Evolutionary conservation across 1,284 basidiomycete genomes (phyloP).

Genomic region (Coniferiporia sulphurascens): DNA sequence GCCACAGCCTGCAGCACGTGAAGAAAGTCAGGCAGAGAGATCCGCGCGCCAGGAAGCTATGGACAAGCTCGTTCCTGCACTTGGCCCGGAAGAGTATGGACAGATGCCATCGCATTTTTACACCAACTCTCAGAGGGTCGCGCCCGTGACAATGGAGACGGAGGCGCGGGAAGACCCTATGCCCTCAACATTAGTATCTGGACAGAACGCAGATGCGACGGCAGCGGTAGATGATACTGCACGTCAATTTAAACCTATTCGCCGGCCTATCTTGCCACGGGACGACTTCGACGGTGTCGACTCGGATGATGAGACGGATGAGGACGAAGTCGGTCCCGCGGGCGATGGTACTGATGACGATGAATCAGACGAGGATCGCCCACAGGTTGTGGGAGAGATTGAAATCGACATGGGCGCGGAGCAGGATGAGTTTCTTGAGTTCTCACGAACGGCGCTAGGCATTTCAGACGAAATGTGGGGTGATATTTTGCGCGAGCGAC

Average conservation of each 20-base stretch:
- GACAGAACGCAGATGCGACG: not conserved
- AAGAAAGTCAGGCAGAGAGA: constrained; percentile 24
- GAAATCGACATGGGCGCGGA: constrained; percentile 88
- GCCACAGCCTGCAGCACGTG: constrained; percentile 26
- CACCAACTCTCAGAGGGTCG: constrained; percentile 61
- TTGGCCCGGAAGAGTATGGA: constrained; percentile 72
- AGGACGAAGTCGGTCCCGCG: constrained; percentile 40
- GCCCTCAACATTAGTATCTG: constrained; percentile 1
- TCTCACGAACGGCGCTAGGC: constrained; percentile 84
- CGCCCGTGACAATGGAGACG: constrained; percentile 43
- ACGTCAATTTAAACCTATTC: constrained; percentile 39
- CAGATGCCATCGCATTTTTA: constrained; percentile 72
- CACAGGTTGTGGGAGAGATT: constrained; percentile 74
- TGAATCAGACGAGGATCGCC: constrained; percentile 68
- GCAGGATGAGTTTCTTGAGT: constrained; percentile 88
- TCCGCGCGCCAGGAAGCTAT: constrained; percentile 53
- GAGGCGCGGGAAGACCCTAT: constrained; percentile 29
- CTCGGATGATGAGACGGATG: constrained; percentile 79
- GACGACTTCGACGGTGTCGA: constrained; percentile 81
- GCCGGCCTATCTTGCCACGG: constrained; percentile 73
- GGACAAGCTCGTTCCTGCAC: constrained; percentile 64
- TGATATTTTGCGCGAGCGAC: constrained; percentile 72
- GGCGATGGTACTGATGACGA: constrained; percentile 44
- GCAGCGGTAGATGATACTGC: constrained; percentile 17
- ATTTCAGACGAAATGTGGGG: constrained; percentile 82